These are phyloP conservation scores for Heritiera littoralis DNA, from an alignment of 345 rosid species.

Conservation along the genomic window DNA sequence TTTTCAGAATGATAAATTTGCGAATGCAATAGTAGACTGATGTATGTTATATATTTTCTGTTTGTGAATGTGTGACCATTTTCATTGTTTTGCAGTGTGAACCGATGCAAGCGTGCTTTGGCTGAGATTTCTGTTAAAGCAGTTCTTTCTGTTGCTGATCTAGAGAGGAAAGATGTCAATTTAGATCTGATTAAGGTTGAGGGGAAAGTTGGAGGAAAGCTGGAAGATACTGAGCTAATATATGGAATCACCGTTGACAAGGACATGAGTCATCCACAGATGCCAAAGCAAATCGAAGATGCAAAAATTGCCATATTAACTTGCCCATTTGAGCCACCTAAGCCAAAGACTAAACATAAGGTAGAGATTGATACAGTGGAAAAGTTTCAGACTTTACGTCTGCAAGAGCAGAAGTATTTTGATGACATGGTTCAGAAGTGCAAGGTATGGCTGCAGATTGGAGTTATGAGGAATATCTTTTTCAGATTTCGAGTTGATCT, in stretches of 20 bases:
- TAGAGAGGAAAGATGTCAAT: slow-evolving; percentile 90
- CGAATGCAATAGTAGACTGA: neutral
- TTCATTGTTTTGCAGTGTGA: slow-evolving; percentile 60
- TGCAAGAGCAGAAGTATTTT: slow-evolving; percentile 89
- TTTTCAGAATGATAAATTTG: neutral
- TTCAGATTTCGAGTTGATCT: neutral
- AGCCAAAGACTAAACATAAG: slow-evolving; percentile 99
- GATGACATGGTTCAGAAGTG: slow-evolving; percentile 97
- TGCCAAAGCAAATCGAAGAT: slow-evolving; percentile 86
- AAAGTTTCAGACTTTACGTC: slow-evolving; percentile 86
- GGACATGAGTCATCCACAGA: slow-evolving; percentile 99
- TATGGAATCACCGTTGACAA: slow-evolving; percentile 87
- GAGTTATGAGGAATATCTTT: neutral
- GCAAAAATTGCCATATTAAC: slow-evolving; percentile 95
- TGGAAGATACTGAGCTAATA: slow-evolving; percentile 87
- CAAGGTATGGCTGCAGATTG: slow-evolving; percentile 49
- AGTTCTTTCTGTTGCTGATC: slow-evolving; percentile 93
- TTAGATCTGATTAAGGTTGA: slow-evolving; percentile 94
- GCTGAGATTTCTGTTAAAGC: slow-evolving; percentile 98
- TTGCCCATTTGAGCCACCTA: slow-evolving; percentile 96
- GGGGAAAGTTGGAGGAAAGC: slow-evolving; percentile 91
- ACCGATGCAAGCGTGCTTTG: slow-evolving; percentile 81
- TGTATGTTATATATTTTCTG: neutral
- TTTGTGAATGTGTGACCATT: neutral
- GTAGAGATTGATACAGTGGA: slow-evolving; percentile 96